Evolutionary conservation across 768 basidiomycete species (phyloP).

Genomic region (Suillus ampliporus): DNA sequence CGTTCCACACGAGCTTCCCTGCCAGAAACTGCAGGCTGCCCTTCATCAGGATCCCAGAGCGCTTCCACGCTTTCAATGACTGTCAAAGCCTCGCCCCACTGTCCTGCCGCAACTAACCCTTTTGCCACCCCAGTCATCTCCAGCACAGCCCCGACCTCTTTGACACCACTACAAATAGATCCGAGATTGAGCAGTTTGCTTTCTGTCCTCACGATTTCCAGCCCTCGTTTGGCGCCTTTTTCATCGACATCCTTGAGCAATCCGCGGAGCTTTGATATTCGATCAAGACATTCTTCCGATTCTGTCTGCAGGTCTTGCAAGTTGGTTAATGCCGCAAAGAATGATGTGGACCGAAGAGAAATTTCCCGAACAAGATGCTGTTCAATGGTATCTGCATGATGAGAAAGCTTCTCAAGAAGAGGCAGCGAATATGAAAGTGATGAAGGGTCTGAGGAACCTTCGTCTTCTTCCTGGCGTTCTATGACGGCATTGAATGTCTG

Average conservation of each 20-base stretch:
- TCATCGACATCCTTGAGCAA: slow-evolving; percentile 80
- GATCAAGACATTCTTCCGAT: slow-evolving; percentile 79
- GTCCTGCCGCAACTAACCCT: slow-evolving; percentile 78
- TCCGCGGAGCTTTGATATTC: slow-evolving; percentile 72
- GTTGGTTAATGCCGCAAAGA: slow-evolving; percentile 96
- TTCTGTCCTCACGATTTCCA: slow-evolving; percentile 74
- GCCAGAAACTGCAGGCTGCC: slow-evolving; percentile 7
- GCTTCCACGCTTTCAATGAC: slow-evolving; percentile 71
- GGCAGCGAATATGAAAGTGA: slow-evolving; percentile 71
- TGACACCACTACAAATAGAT: slow-evolving; percentile 64
- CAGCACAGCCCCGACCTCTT: slow-evolving; percentile 68
- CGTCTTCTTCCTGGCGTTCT: slow-evolving; percentile 50
- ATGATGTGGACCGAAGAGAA: slow-evolving; percentile 85
- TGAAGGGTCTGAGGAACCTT: slow-evolving; percentile 56
- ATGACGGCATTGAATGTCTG: slow-evolving; percentile 79
- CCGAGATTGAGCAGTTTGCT: slow-evolving; percentile 64
- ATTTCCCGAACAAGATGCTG: slow-evolving; percentile 95
- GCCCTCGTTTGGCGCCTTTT: slow-evolving; percentile 77
- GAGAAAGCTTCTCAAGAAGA: slow-evolving; percentile 87
- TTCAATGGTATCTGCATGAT: slow-evolving; percentile 92
- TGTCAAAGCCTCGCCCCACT: slow-evolving; percentile 86
- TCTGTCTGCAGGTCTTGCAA: slow-evolving; percentile 91
- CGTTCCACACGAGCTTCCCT: slow-evolving; percentile 15
- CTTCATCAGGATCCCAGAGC: slow-evolving; percentile 51
- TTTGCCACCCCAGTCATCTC: slow-evolving; percentile 79